These are phyloP conservation scores for Cetraspora pellucida DNA, from an alignment of 192 early-diverging fungal species.

Conservation along the genomic window DNA sequence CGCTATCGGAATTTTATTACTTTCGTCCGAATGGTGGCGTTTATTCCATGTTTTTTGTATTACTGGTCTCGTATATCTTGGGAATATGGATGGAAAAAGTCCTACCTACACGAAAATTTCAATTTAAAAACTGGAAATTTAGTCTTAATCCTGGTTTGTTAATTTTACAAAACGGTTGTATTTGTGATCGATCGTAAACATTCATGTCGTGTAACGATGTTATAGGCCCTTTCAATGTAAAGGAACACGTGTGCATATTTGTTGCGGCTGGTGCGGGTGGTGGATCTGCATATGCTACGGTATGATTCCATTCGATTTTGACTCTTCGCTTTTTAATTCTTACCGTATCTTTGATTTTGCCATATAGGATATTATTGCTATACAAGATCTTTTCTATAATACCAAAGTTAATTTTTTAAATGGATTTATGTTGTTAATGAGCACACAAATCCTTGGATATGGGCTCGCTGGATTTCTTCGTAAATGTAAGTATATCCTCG, in stretches of 20 bases:
- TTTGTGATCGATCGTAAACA: not conserved
- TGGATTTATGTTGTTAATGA: conserved; percentile 57
- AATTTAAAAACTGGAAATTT: conserved; percentile 5
- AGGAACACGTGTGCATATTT: conserved; percentile 67
- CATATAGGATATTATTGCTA: conserved; percentile 51
- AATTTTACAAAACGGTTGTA: not conserved
- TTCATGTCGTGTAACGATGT: not conserved
- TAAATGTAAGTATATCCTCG: conserved; percentile 11
- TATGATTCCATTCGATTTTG: conserved; percentile 28
- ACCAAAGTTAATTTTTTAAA: conserved; percentile 55
- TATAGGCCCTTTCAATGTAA: conserved; percentile 58
- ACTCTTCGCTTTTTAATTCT: not conserved
- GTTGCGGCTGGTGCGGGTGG: conserved; percentile 54
- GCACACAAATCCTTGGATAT: conserved; percentile 65
- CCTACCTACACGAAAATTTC: not conserved
- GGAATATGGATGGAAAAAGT: conserved; percentile 38
- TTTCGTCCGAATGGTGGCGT: conserved; percentile 39
- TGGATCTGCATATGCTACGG: conserved; percentile 57
- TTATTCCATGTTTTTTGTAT: conserved; percentile 44
- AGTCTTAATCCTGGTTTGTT: conserved; percentile 22
- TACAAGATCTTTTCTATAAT: conserved; percentile 61
- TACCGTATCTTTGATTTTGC: not conserved
- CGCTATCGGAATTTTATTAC: conserved; percentile 45
- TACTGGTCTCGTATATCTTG: conserved; percentile 38
- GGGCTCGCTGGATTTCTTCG: conserved; percentile 68